phyloP scores from a whole-genome alignment of 257 asterid genomes.

The Salvia hispanica region DNA sequence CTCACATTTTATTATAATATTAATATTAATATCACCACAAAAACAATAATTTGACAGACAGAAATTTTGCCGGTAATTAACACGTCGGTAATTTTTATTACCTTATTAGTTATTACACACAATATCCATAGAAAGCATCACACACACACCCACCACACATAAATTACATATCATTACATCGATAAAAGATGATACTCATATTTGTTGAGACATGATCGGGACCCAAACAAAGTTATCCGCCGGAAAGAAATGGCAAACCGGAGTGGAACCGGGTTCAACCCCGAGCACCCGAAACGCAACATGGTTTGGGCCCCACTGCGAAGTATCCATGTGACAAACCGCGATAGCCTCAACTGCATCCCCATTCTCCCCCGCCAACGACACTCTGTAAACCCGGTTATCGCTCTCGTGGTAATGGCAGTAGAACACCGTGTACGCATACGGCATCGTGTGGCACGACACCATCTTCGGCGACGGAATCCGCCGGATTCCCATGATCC shows the following conservation, averaged over 20 bases:
- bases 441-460: constrained; percentile 83
- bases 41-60: too few species aligned
- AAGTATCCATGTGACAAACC: constrained; percentile 83
- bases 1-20: too few species aligned
- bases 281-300: constrained; percentile 58
- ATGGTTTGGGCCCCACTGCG: constrained; percentile 67
- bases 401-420: constrained; percentile 63
- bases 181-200: too few species aligned
- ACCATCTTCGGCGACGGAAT: constrained; percentile 49
- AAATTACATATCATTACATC: too few species aligned
- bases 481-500: constrained; percentile 35
- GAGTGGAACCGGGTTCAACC: constrained; percentile 31
- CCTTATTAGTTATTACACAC: too few species aligned
- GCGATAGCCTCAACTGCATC: constrained; percentile 64
- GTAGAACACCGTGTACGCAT: constrained; percentile 61
- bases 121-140: too few species aligned
- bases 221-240: constrained; percentile 30
- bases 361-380: constrained; percentile 49
- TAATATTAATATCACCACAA: too few species aligned
- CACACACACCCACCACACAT: too few species aligned
- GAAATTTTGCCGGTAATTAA: too few species aligned
- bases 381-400: constrained; percentile 50
- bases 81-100: too few species aligned
- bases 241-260: constrained; percentile 84
- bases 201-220: constrained; percentile 23